These are phyloP conservation scores for Endotrypanum monterogeii DNA, from an alignment of 208 protist genomes.

Conservation along the genomic window DNA sequence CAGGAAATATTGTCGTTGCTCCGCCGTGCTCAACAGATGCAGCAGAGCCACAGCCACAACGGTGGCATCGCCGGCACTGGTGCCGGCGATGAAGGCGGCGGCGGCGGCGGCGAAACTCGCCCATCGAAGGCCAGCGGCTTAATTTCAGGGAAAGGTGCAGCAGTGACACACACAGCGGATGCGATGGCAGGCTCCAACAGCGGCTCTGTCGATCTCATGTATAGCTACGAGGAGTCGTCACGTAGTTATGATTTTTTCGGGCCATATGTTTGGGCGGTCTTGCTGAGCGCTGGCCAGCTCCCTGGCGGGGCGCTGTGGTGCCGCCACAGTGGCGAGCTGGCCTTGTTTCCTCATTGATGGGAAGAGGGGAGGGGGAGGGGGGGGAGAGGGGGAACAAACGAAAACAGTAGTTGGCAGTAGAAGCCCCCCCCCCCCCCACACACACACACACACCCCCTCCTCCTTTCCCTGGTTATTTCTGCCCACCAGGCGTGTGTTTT, in stretches of 20 bases:
- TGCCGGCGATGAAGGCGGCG: neutral
- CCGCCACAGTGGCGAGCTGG: conserved; percentile 33
- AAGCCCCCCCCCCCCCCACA: too few relatives aligned
- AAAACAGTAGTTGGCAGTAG: too few relatives aligned
- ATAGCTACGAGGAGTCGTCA: conserved; percentile 81
- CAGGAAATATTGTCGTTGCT: conserved; percentile 42
- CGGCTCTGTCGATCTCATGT: conserved; percentile 37
- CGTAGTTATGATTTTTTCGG: conserved; percentile 89
- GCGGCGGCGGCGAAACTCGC: too few relatives aligned
- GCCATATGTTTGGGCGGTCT: conserved; percentile 76
- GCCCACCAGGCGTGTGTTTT: neutral
- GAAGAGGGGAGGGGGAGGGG: neutral
- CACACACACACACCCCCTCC: too few relatives aligned
- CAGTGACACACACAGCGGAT: neutral
- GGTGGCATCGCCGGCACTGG: neutral
- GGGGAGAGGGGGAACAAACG: too few relatives aligned
- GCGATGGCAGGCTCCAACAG: conserved; percentile 1
- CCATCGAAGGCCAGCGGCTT: neutral
- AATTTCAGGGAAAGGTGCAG: neutral
- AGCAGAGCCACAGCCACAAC: conserved; percentile 1
- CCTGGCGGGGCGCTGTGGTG: conserved; percentile 73
- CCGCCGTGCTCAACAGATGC: conserved; percentile 24
- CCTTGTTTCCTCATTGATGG: conserved; percentile 48
- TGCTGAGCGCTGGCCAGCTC: conserved; percentile 51
- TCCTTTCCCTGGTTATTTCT: too few relatives aligned